phyloP scores from a whole-genome alignment of 805 yeast genomes.

The Lachancea lanzarotensis region DNA sequence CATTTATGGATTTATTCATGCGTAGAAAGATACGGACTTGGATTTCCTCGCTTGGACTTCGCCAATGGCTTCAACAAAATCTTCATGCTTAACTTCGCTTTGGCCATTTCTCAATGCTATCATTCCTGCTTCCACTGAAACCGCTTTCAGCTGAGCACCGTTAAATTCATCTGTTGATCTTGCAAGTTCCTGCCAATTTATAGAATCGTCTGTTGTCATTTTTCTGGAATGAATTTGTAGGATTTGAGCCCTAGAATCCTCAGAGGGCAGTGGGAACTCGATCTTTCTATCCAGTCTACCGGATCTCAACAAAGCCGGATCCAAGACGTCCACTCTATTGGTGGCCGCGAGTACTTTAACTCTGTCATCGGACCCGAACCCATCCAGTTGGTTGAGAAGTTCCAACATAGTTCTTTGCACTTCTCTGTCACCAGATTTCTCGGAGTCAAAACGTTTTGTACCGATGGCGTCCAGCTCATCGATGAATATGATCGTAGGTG shows the following conservation, averaged over 20 bases:
- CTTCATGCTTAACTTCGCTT: slow-evolving; percentile 87
- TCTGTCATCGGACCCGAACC: slow-evolving; percentile 94
- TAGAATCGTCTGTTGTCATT: slow-evolving; percentile 84
- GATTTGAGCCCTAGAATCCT: slow-evolving; percentile 95
- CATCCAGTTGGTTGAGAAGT: slow-evolving; percentile 92
- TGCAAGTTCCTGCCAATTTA: slow-evolving; percentile 97
- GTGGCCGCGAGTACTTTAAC: slow-evolving; percentile 98
- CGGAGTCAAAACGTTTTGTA: slow-evolving; percentile 95
- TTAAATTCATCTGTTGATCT: slow-evolving; percentile 97
- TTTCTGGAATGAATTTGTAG: slow-evolving; percentile 96
- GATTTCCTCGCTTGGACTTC: slow-evolving; percentile 98
- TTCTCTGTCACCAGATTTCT: slow-evolving; percentile 96
- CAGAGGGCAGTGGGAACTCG: slow-evolving; percentile 96
- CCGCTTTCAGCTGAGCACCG: slow-evolving; percentile 98
- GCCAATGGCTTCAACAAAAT: slow-evolving; percentile 94
- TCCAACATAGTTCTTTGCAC: slow-evolving; percentile 99
- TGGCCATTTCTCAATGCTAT: slow-evolving; percentile 96
- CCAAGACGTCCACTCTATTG: slow-evolving; percentile 93
- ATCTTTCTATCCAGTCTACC: slow-evolving; percentile 97
- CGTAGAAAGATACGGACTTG: slow-evolving; percentile 93
- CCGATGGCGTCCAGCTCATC: slow-evolving; percentile 99
- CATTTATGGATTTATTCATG: slow-evolving; percentile 38
- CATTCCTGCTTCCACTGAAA: slow-evolving; percentile 99
- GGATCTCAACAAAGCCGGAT: slow-evolving; percentile 96
- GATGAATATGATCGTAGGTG: slow-evolving; percentile 95